Conservation (phyloP, 768 basidiomycete species). For the Tylopilus sp. region DNA sequence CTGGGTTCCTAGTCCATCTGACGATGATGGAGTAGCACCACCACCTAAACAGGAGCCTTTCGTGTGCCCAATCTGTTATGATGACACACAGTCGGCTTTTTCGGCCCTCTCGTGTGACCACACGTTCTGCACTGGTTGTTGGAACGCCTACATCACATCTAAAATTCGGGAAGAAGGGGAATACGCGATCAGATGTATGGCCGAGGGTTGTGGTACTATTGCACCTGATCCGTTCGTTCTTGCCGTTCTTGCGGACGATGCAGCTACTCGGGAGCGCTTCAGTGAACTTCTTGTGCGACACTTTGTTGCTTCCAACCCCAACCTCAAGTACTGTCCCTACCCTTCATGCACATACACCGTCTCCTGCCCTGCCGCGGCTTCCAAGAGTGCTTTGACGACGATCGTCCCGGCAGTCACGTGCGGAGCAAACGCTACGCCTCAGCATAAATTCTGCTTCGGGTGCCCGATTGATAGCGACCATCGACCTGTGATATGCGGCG, state of each 20-base stretch:
- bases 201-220: constrained; percentile 65
- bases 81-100: constrained; percentile 66
- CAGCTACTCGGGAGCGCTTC: constrained; percentile 62
- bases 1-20: not conserved
- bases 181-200: constrained; percentile 73
- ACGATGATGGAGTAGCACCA: constrained; percentile 14
- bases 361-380: constrained; percentile 78
- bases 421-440: constrained; percentile 53
- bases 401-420: constrained; percentile 90
- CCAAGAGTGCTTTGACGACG: constrained; percentile 66
- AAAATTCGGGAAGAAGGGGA: constrained; percentile 86
- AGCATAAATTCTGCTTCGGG: constrained; percentile 91
- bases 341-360: constrained; percentile 95
- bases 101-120: constrained; percentile 82
- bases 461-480: constrained; percentile 88
- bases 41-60: constrained; percentile 48
- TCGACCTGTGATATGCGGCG: constrained; percentile 83
- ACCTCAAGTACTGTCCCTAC: constrained; percentile 92
- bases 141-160: constrained; percentile 72
- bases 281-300: constrained; percentile 85
- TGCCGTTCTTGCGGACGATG: constrained; percentile 53
- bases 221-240: constrained; percentile 62
- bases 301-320: constrained; percentile 80
- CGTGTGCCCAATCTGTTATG: constrained; percentile 93
- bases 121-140: constrained; percentile 79